Conservation (phyloP, 768 basidiomycete species). For the Boletus patriciae region DNA sequence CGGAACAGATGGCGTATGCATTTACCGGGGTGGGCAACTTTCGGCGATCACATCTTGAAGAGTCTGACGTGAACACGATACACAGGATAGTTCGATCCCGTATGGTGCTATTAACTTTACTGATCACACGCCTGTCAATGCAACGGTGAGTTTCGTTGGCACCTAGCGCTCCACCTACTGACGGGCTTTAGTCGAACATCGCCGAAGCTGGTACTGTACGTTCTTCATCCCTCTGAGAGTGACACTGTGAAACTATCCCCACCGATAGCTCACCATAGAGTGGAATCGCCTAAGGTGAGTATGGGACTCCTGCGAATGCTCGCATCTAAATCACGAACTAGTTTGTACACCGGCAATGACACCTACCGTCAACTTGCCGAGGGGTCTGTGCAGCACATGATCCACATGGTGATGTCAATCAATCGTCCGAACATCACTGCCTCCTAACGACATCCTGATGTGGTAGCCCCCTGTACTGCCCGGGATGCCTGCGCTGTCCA, state of each 20-base stretch:
- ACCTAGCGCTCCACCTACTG: neutral
- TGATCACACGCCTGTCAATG: constrained; percentile 30
- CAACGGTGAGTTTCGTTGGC: constrained; percentile 28
- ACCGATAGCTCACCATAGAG: constrained; percentile 53
- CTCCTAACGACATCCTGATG: neutral
- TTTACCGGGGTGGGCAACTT: constrained; percentile 52
- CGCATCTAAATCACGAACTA: constrained; percentile 1
- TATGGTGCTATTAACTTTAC: constrained; percentile 41
- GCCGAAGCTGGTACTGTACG: constrained; percentile 48
- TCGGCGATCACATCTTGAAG: neutral
- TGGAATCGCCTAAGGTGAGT: constrained; percentile 50
- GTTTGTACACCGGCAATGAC: constrained; percentile 55
- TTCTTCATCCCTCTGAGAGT: neutral
- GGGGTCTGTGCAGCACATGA: constrained; percentile 54
- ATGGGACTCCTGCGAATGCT: too few species aligned
- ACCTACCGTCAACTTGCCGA: constrained; percentile 57
- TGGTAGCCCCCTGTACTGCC: constrained; percentile 22
- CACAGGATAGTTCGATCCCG: constrained; percentile 40
- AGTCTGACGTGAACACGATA: neutral
- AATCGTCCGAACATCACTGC: neutral
- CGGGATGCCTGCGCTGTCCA: constrained; percentile 58
- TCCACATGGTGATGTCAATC: constrained; percentile 34
- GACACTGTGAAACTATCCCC: neutral
- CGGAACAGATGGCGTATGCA: constrained; percentile 61
- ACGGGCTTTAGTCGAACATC: constrained; percentile 41